Evolutionary conservation across 495 filamentous ascomycete genomes (phyloP), one percentile per base, ranked within the genome.

Genomic region (Lindgomyces ingoldianus): DNA sequence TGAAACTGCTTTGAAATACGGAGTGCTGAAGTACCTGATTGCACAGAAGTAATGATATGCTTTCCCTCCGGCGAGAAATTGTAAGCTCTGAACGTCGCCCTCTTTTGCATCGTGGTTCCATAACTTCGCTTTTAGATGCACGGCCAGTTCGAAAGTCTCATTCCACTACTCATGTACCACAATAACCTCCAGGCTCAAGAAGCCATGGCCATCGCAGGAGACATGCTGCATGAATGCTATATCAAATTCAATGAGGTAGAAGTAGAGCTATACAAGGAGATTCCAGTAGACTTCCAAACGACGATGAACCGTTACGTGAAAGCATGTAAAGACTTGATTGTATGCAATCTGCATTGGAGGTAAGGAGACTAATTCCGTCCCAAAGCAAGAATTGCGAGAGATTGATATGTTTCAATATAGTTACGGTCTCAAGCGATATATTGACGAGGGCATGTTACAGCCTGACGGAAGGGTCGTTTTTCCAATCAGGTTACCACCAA

Each of bases 321-420:
- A 46, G 44, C 44, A 46, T 46, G 44, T 46, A 46, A 46, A 46
- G 44, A 46, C 44, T 46, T 46, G 44, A 46, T 46, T 46, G 44
- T 46, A 46, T 46, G 44, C 44, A 46, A 46, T 46, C 44, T 46
- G n/a, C 44, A 46, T 46, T 46, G 44, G 44, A 46, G 44, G 44
- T 46, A 46, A 46, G 14, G 6, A 18, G 44, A 18, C 4, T 21
- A 46, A 4, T 46, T 46, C n/a, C 44, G n/a, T 46, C 44, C 44
- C 36, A 41, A 41, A 41, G 36, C n/a, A 6, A 46, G 44, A 46
- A 46, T 18, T 18, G 4, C 44, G 36, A 46, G 44, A 46, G 44
- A 46, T 46, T 46, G n/a, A 46, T 18, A 46, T 46, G 44, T 6
- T 4, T 46, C 44, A 46, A 46, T 46, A 46, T 46, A 46, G 44